Evolutionary conservation across 139 green algal species (phyloP).

Genomic region (Trebouxia sp.): DNA sequence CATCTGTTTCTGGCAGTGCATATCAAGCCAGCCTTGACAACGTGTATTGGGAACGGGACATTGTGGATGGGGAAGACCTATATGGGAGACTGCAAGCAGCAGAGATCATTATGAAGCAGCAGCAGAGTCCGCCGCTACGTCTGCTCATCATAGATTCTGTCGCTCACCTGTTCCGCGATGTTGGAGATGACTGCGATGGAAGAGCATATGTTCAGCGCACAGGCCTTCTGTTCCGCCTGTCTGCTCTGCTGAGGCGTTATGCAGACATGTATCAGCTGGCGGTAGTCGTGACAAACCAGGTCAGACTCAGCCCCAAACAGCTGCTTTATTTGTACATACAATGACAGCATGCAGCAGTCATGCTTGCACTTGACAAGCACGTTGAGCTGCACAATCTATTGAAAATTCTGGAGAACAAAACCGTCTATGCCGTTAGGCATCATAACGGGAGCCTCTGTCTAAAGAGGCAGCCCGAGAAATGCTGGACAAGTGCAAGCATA

Average conservation of each 20-base stretch:
- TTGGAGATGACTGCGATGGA: background rate
- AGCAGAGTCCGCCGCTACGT: slow-evolving; percentile 32
- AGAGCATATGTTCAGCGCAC: slow-evolving; percentile 56
- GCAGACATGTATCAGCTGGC: slow-evolving; percentile 52
- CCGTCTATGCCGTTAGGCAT: too few relatives aligned
- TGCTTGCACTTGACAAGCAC: background rate
- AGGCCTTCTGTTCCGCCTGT: slow-evolving; percentile 62
- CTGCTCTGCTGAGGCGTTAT: slow-evolving; percentile 45
- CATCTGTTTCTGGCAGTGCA: slow-evolving; percentile 3
- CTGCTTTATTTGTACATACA: background rate
- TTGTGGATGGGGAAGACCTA: slow-evolving; percentile 48
- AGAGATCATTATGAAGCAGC: background rate
- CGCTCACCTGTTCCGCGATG: slow-evolving; percentile 50
- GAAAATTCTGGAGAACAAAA: too few relatives aligned
- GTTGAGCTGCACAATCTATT: too few relatives aligned
- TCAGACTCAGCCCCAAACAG: slow-evolving; percentile 31
- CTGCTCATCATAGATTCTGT: slow-evolving; percentile 82
- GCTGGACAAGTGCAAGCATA: too few relatives aligned
- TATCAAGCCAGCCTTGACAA: slow-evolving; percentile 36
- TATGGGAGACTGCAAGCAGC: slow-evolving; percentile 42
- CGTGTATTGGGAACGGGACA: slow-evolving; percentile 53
- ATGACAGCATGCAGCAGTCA: background rate
- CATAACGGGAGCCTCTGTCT: too few relatives aligned
- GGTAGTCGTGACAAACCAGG: slow-evolving; percentile 75
- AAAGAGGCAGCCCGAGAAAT: too few relatives aligned